Base-by-base conservation (phyloP, 2,329 filamentous ascomycete species). In the Annulohypoxylon truncatum region DNA sequence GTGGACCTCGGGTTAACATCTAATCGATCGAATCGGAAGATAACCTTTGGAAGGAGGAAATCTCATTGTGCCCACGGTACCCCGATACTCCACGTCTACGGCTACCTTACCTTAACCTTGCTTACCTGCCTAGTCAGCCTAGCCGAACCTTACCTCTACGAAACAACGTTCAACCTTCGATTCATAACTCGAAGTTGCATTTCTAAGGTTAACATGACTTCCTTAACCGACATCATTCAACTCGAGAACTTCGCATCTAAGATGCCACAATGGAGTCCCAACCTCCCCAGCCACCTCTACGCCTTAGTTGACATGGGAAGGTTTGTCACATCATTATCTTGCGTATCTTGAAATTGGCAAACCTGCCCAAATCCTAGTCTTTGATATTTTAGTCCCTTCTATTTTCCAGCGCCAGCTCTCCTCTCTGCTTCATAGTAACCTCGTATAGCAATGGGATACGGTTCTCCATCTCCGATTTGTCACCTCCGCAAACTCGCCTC, bases 391-490 rank as follows among this genome's bases (percentile, higher is more conserved):
- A 50, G 29, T 44, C 28, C 33, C 24, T 13, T 38, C n/a, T 15
- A 15, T 26, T 15, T 52, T n/a, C n/a, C 20, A 31, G 8, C 40
- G 10, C 15, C 15, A 2, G 33, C 4, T 53, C 20, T 48, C 29
- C 38, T 50, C 18, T 55, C 35, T 56, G 24, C 31, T 44, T 13
- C 26, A 53, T 66, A 66, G 29, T 71, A 68, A 72, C 64, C 28
- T 58, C 18, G 29, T 55, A 15, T 71, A 93, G 93, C 82, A 97
- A 97, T 82, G 94, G 94, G 73, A 95, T 97, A 73, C 92, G 94
- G 59, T 97, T 97, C 83, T 95, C 93, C 46, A 93, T 97, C 74
- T 92, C 93, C 7, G 89, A 93, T 70, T 84, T 96, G n/a, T 86
- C 89, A 3, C 89, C 91, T 20, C 87, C 89, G 3, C 87, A 83